Evolutionary conservation across 2,329 filamentous ascomycete genomes (phyloP).

Genomic region (Trichoderma citrinoviride): DNA sequence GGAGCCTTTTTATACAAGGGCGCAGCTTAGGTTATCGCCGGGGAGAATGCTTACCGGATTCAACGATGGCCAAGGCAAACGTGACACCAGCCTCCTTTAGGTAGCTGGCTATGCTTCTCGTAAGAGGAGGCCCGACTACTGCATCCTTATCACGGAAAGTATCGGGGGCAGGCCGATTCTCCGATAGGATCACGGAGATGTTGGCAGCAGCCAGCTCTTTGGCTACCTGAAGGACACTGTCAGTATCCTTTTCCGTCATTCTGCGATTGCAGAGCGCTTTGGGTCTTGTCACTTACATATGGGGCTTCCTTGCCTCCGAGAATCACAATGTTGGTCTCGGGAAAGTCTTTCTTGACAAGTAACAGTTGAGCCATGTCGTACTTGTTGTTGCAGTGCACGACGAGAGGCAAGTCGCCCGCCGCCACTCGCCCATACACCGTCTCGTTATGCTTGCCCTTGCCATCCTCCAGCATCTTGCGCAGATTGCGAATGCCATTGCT

Average conservation of each 20-base stretch:
- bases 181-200: constrained; percentile 45
- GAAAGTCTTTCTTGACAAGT: constrained; percentile 38
- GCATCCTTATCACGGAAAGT: constrained; percentile 38
- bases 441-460: constrained; percentile 35
- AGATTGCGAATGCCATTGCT: constrained; percentile 34
- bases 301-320: constrained; percentile 42
- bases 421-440: constrained; percentile 39
- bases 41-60: neutral
- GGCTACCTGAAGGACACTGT: constrained; percentile 6
- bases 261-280: neutral
- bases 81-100: constrained; percentile 42
- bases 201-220: constrained; percentile 18
- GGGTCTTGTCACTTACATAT: constrained; percentile 31
- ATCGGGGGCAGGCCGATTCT: constrained; percentile 31
- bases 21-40: neutral
- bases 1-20: neutral
- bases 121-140: constrained; percentile 44
- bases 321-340: constrained; percentile 36
- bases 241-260: neutral
- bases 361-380: constrained; percentile 43
- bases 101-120: constrained; percentile 38
- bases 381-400: constrained; percentile 41
- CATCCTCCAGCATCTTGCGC: constrained; percentile 37
- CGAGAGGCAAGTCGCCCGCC: constrained; percentile 39
- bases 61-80: constrained; percentile 31